Evolutionary conservation across 257 asterid genomes (phyloP).

Genomic region (Fraxinus anomala): DNA sequence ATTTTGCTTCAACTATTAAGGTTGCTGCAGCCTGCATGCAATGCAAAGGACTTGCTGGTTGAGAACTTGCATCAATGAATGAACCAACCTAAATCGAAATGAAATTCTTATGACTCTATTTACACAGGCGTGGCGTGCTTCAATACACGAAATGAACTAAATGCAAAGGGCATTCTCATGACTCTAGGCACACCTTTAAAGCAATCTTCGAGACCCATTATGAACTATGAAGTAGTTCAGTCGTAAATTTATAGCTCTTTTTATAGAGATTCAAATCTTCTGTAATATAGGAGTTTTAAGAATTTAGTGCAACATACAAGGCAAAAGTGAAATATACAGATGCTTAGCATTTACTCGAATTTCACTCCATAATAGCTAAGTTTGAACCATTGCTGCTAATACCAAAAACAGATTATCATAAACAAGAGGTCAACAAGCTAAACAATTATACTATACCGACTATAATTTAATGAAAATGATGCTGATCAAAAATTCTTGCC

Average conservation of each 20-base stretch:
- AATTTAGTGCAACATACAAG: not conserved
- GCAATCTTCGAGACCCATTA: not conserved
- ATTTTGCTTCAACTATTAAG: not conserved
- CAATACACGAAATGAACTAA: not conserved
- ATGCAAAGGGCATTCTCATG: constrained; percentile 8
- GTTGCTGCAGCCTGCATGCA: not conserved
- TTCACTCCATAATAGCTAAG: not conserved
- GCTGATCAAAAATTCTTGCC: constrained; percentile 7
- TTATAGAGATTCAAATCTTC: not conserved
- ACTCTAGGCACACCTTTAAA: not conserved
- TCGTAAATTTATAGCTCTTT: not conserved
- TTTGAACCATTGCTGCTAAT: not conserved
- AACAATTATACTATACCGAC: not conserved
- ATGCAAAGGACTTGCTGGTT: not conserved
- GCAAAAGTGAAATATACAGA: not conserved
- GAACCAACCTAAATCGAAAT: not conserved
- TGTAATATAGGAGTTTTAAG: not conserved
- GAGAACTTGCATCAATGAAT: not conserved
- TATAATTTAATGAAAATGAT: not conserved
- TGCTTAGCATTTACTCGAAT: not conserved
- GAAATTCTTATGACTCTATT: not conserved
- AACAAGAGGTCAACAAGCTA: not conserved
- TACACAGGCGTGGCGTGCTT: not conserved
- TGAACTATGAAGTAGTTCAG: not conserved
- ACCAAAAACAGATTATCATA: not conserved